Conservation (phyloP, 2,329 filamentous ascomycete genomes). For the Berkeleyomyces rouxiae region DNA sequence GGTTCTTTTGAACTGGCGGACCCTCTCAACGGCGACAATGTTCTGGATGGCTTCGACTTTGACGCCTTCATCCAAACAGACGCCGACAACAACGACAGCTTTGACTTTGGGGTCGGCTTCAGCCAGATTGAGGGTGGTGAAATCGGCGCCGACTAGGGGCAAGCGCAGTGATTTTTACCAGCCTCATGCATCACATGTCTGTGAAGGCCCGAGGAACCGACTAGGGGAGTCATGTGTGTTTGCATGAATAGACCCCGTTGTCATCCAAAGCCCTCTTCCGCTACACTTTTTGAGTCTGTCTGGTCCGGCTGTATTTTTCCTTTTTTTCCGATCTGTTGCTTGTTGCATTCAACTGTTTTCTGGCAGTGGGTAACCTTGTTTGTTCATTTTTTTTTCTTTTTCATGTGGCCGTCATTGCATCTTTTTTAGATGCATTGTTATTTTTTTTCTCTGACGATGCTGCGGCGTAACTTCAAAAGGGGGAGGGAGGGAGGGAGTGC, state of each 20-base stretch:
- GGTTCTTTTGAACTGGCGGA: slow-evolving; percentile 37
- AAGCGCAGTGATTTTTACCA: slow-evolving; percentile 1
- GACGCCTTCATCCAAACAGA: slow-evolving; percentile 49
- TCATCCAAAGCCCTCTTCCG: too few relatives aligned
- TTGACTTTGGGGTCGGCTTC: slow-evolving; percentile 36
- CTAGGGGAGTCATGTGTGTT: background rate
- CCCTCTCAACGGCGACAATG: slow-evolving; percentile 35
- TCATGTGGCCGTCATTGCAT: too few relatives aligned
- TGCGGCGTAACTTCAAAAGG: too few relatives aligned
- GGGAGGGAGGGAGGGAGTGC: background rate
- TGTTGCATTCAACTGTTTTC: too few relatives aligned
- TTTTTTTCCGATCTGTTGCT: too few relatives aligned
- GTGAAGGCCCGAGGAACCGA: background rate
- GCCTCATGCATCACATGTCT: slow-evolving; percentile 7
- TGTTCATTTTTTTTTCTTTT: too few relatives aligned
- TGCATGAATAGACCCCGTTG: background rate
- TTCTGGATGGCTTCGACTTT: slow-evolving; percentile 50
- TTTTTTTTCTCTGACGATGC: too few relatives aligned
- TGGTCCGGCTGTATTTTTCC: too few relatives aligned
- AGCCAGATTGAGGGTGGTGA: slow-evolving; percentile 36
- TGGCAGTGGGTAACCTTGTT: too few relatives aligned
- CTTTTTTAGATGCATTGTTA: too few relatives aligned
- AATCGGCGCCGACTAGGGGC: slow-evolving; percentile 37
- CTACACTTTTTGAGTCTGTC: too few relatives aligned
- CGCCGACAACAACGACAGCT: slow-evolving; percentile 30